Conservation (phyloP, 2,329 filamentous ascomycete genomes). For the Acephala macrosclerotiorum region DNA sequence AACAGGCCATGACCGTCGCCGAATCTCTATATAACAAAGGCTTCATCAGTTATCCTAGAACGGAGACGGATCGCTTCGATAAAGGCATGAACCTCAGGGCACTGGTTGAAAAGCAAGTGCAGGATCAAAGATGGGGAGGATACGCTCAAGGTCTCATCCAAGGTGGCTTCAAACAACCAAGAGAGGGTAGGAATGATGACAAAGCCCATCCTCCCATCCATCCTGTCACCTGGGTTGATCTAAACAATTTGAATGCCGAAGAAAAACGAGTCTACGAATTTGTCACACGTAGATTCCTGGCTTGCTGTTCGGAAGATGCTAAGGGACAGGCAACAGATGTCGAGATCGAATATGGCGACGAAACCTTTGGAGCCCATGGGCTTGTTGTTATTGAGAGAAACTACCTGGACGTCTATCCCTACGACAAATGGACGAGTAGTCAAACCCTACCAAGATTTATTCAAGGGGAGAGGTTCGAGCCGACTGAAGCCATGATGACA, state of each 20-base stretch:
- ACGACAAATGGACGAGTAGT: conserved; percentile 95
- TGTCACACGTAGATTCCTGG: conserved; percentile 87
- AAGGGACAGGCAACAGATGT: conserved; percentile 88
- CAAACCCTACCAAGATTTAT: conserved; percentile 81
- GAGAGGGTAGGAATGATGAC: conserved; percentile 88
- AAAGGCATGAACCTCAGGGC: conserved; percentile 83
- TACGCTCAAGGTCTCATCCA: conserved; percentile 80
- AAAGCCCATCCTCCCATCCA: conserved; percentile 98
- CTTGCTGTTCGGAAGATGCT: conserved; percentile 95
- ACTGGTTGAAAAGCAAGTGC: conserved; percentile 84
- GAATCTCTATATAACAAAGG: conserved; percentile 91
- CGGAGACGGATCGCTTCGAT: conserved; percentile 96
- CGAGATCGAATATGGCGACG: conserved; percentile 83
- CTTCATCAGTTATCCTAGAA: conserved; percentile 97
- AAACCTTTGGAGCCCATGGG: conserved; percentile 83
- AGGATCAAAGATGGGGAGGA: conserved; percentile 77
- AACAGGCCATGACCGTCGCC: conserved; percentile 87
- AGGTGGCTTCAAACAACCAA: conserved; percentile 81
- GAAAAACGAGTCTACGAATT: conserved; percentile 91
- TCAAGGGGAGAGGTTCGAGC: conserved; percentile 83
- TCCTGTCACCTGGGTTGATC: conserved; percentile 83
- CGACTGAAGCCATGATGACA: conserved; percentile 85
- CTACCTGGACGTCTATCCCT: conserved; percentile 94
- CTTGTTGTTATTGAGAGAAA: conserved; percentile 87
- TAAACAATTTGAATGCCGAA: conserved; percentile 64